These are phyloP conservation scores for Leptoxyphium fumago DNA, from an alignment of 2,329 filamentous ascomycete genomes.

Conservation along the genomic window DNA sequence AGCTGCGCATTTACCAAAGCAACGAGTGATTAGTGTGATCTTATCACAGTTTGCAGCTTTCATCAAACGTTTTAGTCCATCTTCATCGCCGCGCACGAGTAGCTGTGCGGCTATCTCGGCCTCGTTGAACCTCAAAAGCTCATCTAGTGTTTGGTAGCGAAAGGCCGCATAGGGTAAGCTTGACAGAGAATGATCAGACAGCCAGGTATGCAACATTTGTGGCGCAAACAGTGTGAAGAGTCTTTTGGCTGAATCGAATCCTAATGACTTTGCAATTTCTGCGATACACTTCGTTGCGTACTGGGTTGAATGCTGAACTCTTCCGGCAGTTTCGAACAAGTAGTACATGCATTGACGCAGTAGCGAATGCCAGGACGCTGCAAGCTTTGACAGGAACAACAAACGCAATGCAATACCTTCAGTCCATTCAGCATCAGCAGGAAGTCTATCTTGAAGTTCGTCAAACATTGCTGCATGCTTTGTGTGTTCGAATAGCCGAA, in stretches of 20 bases:
- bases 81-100: constrained; percentile 62
- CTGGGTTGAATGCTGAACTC: constrained; percentile 46
- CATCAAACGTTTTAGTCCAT: constrained; percentile 47
- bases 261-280: constrained; percentile 49
- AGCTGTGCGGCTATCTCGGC: constrained; percentile 68
- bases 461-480: constrained; percentile 73
- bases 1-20: constrained; percentile 66
- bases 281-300: constrained; percentile 62
- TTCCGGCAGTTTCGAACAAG: constrained; percentile 80
- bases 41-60: constrained; percentile 39
- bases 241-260: constrained; percentile 49
- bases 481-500: constrained; percentile 67
- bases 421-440: constrained; percentile 50
- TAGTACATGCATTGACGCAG: constrained; percentile 80
- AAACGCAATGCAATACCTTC: constrained; percentile 81
- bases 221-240: constrained; percentile 76
- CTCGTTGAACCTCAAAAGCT: constrained; percentile 56
- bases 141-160: constrained; percentile 52
- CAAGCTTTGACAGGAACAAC: constrained; percentile 60
- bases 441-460: constrained; percentile 69
- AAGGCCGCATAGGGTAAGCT: constrained; percentile 77
- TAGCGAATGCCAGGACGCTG: constrained; percentile 71
- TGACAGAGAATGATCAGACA: constrained; percentile 44
- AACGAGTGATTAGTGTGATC: constrained; percentile 44
- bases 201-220: constrained; percentile 85